Base-by-base conservation (phyloP, 495 filamentous ascomycete species). In the Neohortaea acidophila region DNA sequence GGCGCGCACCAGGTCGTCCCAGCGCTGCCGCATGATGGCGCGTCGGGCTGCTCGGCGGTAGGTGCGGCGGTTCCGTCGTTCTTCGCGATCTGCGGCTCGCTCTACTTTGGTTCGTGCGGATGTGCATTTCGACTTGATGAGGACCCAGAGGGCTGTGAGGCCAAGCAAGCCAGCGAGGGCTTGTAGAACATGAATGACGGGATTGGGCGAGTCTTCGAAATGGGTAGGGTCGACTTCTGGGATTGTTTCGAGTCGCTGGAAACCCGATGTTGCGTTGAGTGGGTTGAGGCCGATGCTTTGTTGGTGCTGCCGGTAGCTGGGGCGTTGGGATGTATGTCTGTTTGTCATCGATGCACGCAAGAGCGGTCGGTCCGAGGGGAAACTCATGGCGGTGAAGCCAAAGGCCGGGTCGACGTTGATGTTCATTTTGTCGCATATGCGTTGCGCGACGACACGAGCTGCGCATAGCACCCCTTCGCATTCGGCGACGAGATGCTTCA, bases 401-500 rank as follows among this genome's bases (percentile, higher is more conserved):
- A 13, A 22, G 1, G 38, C 7, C 2, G 20, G 21, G 3, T 37
- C 32, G 1, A 34, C 37, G 3, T 24, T 8, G 4, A 33, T 21
- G 12, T 33, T 20, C 17, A 48, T 29, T 30, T 48, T 48, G 31
- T 44, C 40, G 27, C 41, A 48, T 1, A 48, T 32, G 12, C 41
- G 40, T 23, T 48, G 45, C 11, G 39, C 39, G 8, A 48, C n/a
- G 13, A 36, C 45, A n/a, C 32, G 27, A 37, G 45, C 41, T 13
- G 40, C 44, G 35, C 59, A 63, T 10, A 42, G 22, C 22, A 63
- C 18, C 23, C 45, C 57, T 39, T 61, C 55, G 39, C 60, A 63
- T 23, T 56, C 45, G 25, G 55, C 33, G 13, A 62, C 29, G 19
- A 58, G 46, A 27, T 55, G 34, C 23, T 43, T 44, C 7, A 60